Base-by-base conservation (phyloP, 306 rosid species). In the Quercus wislizeni region DNA sequence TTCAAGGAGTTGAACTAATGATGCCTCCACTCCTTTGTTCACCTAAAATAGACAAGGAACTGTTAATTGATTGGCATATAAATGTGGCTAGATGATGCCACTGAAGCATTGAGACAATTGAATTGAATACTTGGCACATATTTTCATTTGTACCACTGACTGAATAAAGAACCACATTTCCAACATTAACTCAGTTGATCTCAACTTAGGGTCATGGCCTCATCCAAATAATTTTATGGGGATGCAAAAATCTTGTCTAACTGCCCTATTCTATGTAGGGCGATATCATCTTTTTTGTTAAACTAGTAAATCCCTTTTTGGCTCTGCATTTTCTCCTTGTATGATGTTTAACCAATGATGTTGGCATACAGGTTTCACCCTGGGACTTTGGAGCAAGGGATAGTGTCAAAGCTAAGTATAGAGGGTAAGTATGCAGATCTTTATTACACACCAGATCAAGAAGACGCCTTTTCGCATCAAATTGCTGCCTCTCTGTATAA, bases 1-100 rank as follows among this genome's bases (percentile, higher is more conserved):
- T 89, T 94, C 99, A 63, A 94, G 97, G 78, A 94, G 97, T 77
- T 94, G 99, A 80, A 91, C 91, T 78, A 94, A 83, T 63, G 92
- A 85, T 80, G 97, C 89, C 87, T 94, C 97, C 82, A 92, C 97
- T 78, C 99, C 99, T 85, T 91, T 92, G 83, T 78, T 91, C 74
- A 94, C 95, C 99, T 94, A 87, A 79, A 87, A 74, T 52, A 83
- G 68, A 67, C 51, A 86, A 77, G 27, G 38, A 77, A 77, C 80
- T 21, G 35, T 78, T 73, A 86, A 75, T n/a, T 51, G 30, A 65
- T 43, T 27, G 27, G n/a, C 62, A 23, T 10, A 6, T 13, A 64
- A 71, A 43, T n/a, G 58, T 52, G 82, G 71, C 68, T 62, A 73
- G 35, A 35, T 56, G 71, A 81, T 77, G 69, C 61, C 63, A 63